These are phyloP conservation scores for Ceratobasidium sp. DNA, from an alignment of 1,284 basidiomycete species.

Conservation along the genomic window DNA sequence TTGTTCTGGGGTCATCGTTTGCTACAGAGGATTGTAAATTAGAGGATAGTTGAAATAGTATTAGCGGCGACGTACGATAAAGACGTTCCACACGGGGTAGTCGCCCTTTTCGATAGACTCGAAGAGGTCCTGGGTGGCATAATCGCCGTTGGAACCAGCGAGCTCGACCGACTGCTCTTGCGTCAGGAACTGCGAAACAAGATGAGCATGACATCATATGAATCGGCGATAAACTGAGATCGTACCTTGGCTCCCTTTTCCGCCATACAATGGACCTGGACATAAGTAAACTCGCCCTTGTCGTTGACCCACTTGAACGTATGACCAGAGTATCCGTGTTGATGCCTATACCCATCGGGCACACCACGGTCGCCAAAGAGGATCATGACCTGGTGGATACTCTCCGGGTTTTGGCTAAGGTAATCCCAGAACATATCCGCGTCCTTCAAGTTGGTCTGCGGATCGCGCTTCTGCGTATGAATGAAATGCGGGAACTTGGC, in stretches of 20 bases:
- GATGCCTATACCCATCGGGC: slow-evolving; percentile 83
- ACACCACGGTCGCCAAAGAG: slow-evolving; percentile 93
- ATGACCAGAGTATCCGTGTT: slow-evolving; percentile 94
- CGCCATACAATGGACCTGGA: slow-evolving; percentile 82
- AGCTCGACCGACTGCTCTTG: slow-evolving; percentile 68
- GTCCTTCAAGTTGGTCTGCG: slow-evolving; percentile 89
- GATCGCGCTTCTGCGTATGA: slow-evolving; percentile 94
- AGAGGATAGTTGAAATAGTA: background rate
- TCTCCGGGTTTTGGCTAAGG: slow-evolving; percentile 89
- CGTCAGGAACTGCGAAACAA: slow-evolving; percentile 68
- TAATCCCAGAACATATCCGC: slow-evolving; percentile 90
- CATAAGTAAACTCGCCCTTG: slow-evolving; percentile 85
- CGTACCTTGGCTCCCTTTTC: slow-evolving; percentile 79
- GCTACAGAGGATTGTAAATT: slow-evolving; percentile 60
- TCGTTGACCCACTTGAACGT: slow-evolving; percentile 89
- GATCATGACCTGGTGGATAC: slow-evolving; percentile 88
- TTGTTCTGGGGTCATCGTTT: slow-evolving; percentile 91
- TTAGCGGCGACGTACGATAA: slow-evolving; percentile 65
- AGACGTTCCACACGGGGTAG: slow-evolving; percentile 83
- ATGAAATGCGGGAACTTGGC: slow-evolving; percentile 93
- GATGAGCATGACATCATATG: slow-evolving; percentile 14
- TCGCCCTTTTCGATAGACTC: slow-evolving; percentile 83
- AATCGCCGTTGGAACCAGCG: slow-evolving; percentile 84
- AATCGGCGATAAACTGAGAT: slow-evolving; percentile 44
- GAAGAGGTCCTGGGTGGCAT: slow-evolving; percentile 81